Conservation (phyloP, 2,329 filamentous ascomycete genomes). For the Fusarium humuli region DNA sequence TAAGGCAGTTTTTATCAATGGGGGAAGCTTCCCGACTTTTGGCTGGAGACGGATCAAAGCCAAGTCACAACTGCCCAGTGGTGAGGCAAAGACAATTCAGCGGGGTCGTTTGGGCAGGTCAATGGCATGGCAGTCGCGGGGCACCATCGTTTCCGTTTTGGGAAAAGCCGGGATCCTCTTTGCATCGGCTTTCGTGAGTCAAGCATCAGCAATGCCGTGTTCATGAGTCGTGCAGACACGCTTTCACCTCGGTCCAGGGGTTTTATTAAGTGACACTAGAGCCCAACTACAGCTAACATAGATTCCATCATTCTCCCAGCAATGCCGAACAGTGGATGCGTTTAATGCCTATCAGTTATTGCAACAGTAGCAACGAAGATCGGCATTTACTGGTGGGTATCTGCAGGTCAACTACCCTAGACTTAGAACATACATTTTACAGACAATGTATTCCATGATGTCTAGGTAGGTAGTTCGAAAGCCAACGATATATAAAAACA, state of each 20-base stretch:
- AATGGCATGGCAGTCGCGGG: constrained; percentile 29
- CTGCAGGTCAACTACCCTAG: background rate
- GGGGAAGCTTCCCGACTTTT: constrained; percentile 38
- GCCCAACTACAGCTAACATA: background rate
- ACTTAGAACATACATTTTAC: background rate
- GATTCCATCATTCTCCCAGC: background rate
- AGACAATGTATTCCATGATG: background rate
- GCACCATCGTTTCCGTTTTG: constrained; percentile 32
- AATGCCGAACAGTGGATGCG: background rate
- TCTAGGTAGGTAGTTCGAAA: background rate
- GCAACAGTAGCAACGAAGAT: background rate
- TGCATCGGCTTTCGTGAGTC: constrained; percentile 22
- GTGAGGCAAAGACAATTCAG: constrained; percentile 19
- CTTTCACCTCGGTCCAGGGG: background rate
- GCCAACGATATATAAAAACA: background rate
- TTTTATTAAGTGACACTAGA: background rate
- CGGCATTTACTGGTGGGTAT: background rate
- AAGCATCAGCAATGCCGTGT: constrained; percentile 19
- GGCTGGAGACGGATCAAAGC: constrained; percentile 31
- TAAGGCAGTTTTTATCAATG: constrained; percentile 16
- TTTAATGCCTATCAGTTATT: background rate
- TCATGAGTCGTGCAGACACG: constrained; percentile 27
- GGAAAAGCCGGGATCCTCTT: constrained; percentile 16
- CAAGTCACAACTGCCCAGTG: constrained; percentile 7
- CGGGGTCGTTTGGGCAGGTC: constrained; percentile 31